Evolutionary conservation across 176 grass and related monocot species (phyloP), one percentile per base, ranked within the genome.

Genomic region (Eleusine indica): DNA sequence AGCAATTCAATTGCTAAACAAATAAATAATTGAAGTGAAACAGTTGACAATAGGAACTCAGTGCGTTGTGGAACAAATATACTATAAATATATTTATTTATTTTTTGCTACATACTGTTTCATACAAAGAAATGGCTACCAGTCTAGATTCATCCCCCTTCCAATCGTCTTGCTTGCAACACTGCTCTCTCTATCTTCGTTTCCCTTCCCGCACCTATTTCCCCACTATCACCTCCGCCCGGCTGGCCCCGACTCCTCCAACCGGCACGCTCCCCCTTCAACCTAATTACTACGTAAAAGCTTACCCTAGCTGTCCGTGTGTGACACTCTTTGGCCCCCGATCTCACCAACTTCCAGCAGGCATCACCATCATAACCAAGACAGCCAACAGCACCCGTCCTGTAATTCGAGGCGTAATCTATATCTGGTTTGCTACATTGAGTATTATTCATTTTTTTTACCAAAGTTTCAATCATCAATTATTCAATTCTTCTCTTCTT

Each of bases 31-130:
- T 75, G 22, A 29, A 71, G 14, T 3, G 6, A 60, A 7, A 15
- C 37, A 44, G 79, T 43, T 60, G 68, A 29, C 66, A 60, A 43
- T 42, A 43, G 37, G 15, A 58, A 58, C 49, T 58, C 51, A 32
- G 37, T 43, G 30, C 28, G 51, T 71, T 30, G 21, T 81, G 79
- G 15, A 71, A 41, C 56, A 70, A 56, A 70, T 57, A n/a, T 7
- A 4, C 12, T 4, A 70, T 28, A 14, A 43, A 28, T 25, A 70
- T n/a, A 3, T 10, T 4, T 22, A 60, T 54, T 44, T 56, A 25
- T 70, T 56, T 7, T 16, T 7, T 7, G 2, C n/a, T 11, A 11
- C 14, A 49, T 57, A 70, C 48, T 7, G 11, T 42, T 28, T 71
- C 22, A 12, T 29, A 81, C n/a, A 13, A 39, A 7, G 22, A 39